phyloP scores from a whole-genome alignment of 1,284 basidiomycete genomes.

The Sparassis latifolia region DNA sequence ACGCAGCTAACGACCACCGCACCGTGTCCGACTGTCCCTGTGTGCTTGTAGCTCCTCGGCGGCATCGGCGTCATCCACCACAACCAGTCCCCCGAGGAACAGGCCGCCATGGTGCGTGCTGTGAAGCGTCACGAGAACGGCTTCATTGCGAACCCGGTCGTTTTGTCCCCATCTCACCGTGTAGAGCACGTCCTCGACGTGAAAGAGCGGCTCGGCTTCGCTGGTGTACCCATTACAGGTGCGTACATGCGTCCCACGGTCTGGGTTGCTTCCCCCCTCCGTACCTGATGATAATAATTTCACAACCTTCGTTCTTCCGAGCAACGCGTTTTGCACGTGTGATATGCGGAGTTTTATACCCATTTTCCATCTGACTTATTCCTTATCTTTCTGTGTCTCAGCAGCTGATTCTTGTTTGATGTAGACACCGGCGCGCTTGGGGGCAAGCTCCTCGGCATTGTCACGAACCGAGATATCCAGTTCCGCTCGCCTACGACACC shows the following conservation, averaged over 20 bases:
- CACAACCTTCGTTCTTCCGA: constrained; percentile 89
- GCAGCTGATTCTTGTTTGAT: constrained; percentile 5
- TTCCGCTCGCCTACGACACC: constrained; percentile 71
- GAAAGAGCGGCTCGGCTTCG: constrained; percentile 90
- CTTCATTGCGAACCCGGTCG: constrained; percentile 94
- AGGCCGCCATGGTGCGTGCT: constrained; percentile 95
- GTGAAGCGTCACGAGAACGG: constrained; percentile 99
- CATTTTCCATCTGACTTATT: constrained; percentile 9
- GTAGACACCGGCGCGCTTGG: constrained; percentile 83
- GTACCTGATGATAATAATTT: constrained; percentile 38
- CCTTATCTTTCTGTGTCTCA: not conserved
- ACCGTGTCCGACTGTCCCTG: constrained; percentile 13
- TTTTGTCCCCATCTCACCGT: constrained; percentile 69
- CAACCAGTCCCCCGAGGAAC: constrained; percentile 84
- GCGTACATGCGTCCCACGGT: constrained; percentile 24
- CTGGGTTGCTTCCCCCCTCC: not conserved
- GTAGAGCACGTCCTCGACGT: constrained; percentile 93
- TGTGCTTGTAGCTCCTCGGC: constrained; percentile 67
- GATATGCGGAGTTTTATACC: constrained; percentile 57
- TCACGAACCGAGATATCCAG: constrained; percentile 95
- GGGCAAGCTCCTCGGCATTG: constrained; percentile 93
- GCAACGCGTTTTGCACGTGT: constrained; percentile 60
- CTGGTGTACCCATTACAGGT: constrained; percentile 98
- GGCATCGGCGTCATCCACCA: constrained; percentile 99
- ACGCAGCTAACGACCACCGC: constrained; percentile 10